Conservation (phyloP, 371 early-diverging fungal species). For the Smittium culicis region DNA sequence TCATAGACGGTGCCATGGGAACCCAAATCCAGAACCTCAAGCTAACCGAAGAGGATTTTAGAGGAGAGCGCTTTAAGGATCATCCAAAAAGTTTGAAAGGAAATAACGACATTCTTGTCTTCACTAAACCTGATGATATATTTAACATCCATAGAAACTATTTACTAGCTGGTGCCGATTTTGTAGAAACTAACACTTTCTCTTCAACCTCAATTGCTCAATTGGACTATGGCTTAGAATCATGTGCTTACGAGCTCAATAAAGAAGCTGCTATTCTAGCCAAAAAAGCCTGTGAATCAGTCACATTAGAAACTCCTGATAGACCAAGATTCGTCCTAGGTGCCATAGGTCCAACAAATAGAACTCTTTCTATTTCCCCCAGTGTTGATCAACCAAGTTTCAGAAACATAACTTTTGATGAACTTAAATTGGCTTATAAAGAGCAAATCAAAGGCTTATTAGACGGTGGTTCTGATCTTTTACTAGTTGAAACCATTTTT, state of each 20-base stretch:
- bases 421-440: slow-evolving; percentile 69
- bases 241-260: slow-evolving; percentile 76
- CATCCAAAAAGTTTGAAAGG: slow-evolving; percentile 76
- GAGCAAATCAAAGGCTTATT: slow-evolving; percentile 79
- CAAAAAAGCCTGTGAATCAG: slow-evolving; percentile 60
- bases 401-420: slow-evolving; percentile 87
- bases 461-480: slow-evolving; percentile 81
- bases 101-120: slow-evolving; percentile 83
- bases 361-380: slow-evolving; percentile 88
- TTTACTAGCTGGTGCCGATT: slow-evolving; percentile 79
- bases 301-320: slow-evolving; percentile 45
- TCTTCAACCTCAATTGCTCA: slow-evolving; percentile 80
- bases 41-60: slow-evolving; percentile 68
- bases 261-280: slow-evolving; percentile 79
- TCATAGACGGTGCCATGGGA: slow-evolving; percentile 85
- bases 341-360: slow-evolving; percentile 87
- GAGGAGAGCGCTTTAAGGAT: slow-evolving; percentile 63
- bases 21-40: slow-evolving; percentile 79
- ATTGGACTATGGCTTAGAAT: slow-evolving; percentile 72
- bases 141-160: slow-evolving; percentile 73
- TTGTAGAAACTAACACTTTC: slow-evolving; percentile 91
- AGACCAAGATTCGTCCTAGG: slow-evolving; percentile 71
- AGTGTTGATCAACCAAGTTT: slow-evolving; percentile 88
- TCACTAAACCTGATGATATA: slow-evolving; percentile 79
- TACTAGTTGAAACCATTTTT: slow-evolving; percentile 89